Base-by-base conservation (phyloP, 371 early-diverging fungal species). In the Gilbertella persicaria region DNA sequence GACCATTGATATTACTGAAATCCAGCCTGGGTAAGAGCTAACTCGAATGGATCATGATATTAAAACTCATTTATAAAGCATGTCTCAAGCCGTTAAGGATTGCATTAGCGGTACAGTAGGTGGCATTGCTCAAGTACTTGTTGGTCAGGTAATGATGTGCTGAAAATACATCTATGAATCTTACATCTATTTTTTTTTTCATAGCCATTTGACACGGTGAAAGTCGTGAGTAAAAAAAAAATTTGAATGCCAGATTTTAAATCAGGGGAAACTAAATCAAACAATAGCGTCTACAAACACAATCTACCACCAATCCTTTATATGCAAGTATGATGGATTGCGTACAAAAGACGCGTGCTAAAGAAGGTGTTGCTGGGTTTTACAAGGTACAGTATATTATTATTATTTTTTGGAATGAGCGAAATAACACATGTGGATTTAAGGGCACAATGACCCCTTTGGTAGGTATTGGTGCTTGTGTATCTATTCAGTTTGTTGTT, bases 151-250 rank as follows among this genome's bases (percentile, higher is more conserved):
- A 80, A 54, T 26, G 46, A 44, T 12, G 7, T 29, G 20, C n/a
- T n/a, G n/a, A n/a, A 26, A 35, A 23, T 16, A 26, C 13, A 3
- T 24, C 20, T 54, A 44, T 25, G 26, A 47, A 17, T 21, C 35
- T 30, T 45, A 14, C 41, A 23, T 48, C 43, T 10, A n/a, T 33
- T 52, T 12, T 40, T 49, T 56, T 53, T 28, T 55, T 52, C 42
- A 38, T 56, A 86, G 83, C 90, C 92, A 37, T 91, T 91, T 60
- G 90, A 90, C 69, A 90, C 90, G 9, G 84, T 90, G 59, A 91
- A 94, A 82, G 92, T 93, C 54, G 86, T 83, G 71, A 74, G 84
- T 65, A 52, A 25, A 55, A 41, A 41, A 19, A 45, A 21, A 16
- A 50, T 3, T 38, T 14, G 37, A 23, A 17, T 30, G 33, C 7